Evolutionary conservation across 2,329 filamentous ascomycete species (phyloP).

Genomic region (Alternaria burnsii): DNA sequence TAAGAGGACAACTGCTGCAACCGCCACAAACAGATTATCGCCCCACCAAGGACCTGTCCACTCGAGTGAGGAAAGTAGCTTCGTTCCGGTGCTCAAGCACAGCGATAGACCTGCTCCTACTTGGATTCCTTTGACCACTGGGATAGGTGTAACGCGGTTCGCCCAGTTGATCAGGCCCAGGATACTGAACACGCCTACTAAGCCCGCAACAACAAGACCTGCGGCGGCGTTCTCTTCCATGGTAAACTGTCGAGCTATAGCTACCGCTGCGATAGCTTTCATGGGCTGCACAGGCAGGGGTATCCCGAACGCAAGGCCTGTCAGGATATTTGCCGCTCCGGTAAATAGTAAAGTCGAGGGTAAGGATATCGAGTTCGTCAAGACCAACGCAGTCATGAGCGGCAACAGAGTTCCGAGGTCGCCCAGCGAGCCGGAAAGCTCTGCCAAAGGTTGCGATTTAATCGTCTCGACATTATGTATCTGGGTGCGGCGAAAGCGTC

Average conservation of each 20-base stretch:
- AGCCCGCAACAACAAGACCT: slow-evolving; percentile 77
- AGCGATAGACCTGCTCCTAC: slow-evolving; percentile 88
- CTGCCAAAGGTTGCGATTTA: slow-evolving; percentile 66
- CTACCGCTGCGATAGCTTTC: slow-evolving; percentile 89
- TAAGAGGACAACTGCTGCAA: slow-evolving; percentile 76
- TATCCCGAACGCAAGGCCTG: slow-evolving; percentile 83
- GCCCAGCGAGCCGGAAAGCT: slow-evolving; percentile 88
- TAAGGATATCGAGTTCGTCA: slow-evolving; percentile 80
- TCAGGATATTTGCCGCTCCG: slow-evolving; percentile 84
- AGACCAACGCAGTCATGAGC: slow-evolving; percentile 83
- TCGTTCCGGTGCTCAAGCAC: slow-evolving; percentile 75
- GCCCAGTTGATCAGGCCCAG: slow-evolving; percentile 82
- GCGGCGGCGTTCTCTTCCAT: slow-evolving; percentile 79
- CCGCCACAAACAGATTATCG: slow-evolving; percentile 81
- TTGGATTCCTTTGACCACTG: slow-evolving; percentile 94
- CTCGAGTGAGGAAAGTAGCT: slow-evolving; percentile 71
- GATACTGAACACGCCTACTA: slow-evolving; percentile 78
- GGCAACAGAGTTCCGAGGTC: slow-evolving; percentile 91
- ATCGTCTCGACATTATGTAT: slow-evolving; percentile 66
- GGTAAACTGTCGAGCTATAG: slow-evolving; percentile 74
- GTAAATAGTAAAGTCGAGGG: slow-evolving; percentile 88
- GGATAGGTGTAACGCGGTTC: slow-evolving; percentile 77
- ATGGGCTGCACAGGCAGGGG: slow-evolving; percentile 90
- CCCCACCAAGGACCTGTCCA: slow-evolving; percentile 73
- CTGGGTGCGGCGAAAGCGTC: slow-evolving; percentile 40